phyloP scores from a whole-genome alignment of 225 moss, liverwort and hornwort genomes.

The Lunularia cruciata region DNA sequence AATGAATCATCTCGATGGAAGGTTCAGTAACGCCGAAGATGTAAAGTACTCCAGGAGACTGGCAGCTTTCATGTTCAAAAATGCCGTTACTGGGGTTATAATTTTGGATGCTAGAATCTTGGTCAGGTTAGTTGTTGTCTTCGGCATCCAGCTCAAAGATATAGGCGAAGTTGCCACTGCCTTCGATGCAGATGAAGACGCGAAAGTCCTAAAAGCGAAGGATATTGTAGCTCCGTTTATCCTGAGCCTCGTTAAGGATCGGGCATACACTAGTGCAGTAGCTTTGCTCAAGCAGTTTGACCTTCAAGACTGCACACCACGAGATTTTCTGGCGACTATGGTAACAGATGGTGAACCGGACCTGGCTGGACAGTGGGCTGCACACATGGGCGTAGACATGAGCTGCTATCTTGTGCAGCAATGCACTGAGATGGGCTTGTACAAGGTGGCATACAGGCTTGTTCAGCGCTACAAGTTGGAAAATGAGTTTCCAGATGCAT shows the following conservation, averaged over 20 bases:
- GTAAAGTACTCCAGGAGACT: slow-evolving; percentile 18
- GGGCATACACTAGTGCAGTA: slow-evolving; percentile 23
- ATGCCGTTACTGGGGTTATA: slow-evolving; percentile 21
- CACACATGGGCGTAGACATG: slow-evolving; percentile 29
- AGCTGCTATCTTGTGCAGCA: slow-evolving; percentile 27
- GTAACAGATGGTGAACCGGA: slow-evolving; percentile 27
- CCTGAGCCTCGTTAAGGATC: slow-evolving; percentile 25
- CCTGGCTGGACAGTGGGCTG: slow-evolving; percentile 32
- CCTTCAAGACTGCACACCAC: slow-evolving; percentile 25
- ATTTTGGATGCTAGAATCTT: slow-evolving; percentile 21
- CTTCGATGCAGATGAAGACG: slow-evolving; percentile 10
- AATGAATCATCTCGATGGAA: slow-evolving; percentile 21
- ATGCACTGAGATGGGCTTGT: slow-evolving; percentile 28
- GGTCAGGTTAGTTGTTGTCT: slow-evolving; percentile 20
- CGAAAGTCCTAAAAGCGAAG: slow-evolving; percentile 16
- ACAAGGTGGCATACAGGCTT: slow-evolving; percentile 29
- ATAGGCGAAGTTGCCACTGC: slow-evolving; percentile 18
- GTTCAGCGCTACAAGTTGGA: slow-evolving; percentile 31
- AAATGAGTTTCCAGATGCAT: slow-evolving; percentile 24
- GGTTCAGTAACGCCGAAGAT: slow-evolving; percentile 11
- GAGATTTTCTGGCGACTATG: slow-evolving; percentile 26
- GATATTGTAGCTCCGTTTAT: slow-evolving; percentile 24
- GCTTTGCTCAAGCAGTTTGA: slow-evolving; percentile 31
- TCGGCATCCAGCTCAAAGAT: slow-evolving; percentile 27
- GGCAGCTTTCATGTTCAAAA: slow-evolving; percentile 28